These are phyloP conservation scores for Fusarium nodosum DNA, from an alignment of 2,329 filamentous ascomycete genomes.

Conservation along the genomic window DNA sequence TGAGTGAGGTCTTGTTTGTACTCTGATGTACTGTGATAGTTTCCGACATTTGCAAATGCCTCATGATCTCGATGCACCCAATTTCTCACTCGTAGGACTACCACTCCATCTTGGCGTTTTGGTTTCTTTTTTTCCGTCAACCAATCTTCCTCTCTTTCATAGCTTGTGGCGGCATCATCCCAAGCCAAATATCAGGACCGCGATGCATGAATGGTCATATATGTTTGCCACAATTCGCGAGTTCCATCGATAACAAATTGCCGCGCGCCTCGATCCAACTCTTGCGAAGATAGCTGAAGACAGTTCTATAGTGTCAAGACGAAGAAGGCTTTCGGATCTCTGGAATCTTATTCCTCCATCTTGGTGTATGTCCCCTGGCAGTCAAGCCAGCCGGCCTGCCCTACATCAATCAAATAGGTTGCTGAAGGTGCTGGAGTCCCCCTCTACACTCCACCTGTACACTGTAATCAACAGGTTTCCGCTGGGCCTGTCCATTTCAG, in stretches of 20 bases:
- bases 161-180: neutral
- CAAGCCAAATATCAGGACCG: neutral
- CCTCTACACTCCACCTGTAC: fast-evolving
- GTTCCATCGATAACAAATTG: neutral
- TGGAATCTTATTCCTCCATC: neutral
- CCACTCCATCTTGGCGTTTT: neutral
- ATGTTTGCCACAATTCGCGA: neutral
- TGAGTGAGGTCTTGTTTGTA: neutral
- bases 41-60: neutral
- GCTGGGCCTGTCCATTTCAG: neutral
- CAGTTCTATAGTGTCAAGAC: neutral
- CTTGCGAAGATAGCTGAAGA: neutral
- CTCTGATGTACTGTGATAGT: neutral
- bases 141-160: neutral
- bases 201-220: neutral
- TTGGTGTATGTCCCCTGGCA: neutral
- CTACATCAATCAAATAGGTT: no score
- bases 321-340: neutral
- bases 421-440: neutral
- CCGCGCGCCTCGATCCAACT: neutral
- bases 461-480: neutral
- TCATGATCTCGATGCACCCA: neutral
- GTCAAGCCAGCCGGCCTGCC: no score
- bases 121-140: neutral
- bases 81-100: neutral